A percentile compares a stretch with the other conserved stretches of the same genome.
These are phyloP conservation scores for Clohesyomyces aquaticus DNA, from an alignment of 495 filamentous ascomycete species.

Conservation along the genomic window DNA sequence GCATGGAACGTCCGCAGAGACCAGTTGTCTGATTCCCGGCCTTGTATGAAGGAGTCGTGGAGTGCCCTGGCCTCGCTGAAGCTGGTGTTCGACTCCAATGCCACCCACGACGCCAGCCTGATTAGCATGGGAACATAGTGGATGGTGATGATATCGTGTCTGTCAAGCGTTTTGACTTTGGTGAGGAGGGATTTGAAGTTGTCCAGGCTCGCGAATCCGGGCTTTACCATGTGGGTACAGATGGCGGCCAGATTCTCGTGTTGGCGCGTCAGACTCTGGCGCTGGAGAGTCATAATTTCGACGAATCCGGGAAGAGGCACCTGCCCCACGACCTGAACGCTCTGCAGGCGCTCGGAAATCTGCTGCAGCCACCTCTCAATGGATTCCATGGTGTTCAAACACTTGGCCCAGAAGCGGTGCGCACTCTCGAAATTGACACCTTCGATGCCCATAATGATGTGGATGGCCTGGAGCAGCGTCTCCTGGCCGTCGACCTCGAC, in stretches of 20 bases:
- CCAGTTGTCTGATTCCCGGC: constrained; percentile 69
- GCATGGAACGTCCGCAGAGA: constrained; percentile 73
- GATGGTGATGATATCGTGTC: constrained; percentile 69
- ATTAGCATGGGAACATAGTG: constrained; percentile 78
- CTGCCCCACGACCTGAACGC: constrained; percentile 68
- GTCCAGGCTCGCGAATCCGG: constrained; percentile 64
- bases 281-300: constrained; percentile 75
- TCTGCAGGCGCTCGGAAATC: constrained; percentile 71
- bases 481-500: constrained; percentile 50
- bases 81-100: constrained; percentile 23
- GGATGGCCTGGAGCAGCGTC: constrained; percentile 52
- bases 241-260: constrained; percentile 86
- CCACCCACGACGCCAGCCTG: constrained; percentile 17
- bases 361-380: constrained; percentile 73
- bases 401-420: constrained; percentile 64
- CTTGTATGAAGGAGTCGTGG: constrained; percentile 65
- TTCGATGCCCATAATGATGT: constrained; percentile 19
- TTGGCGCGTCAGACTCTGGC: constrained; percentile 73
- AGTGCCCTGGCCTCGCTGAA: constrained; percentile 69
- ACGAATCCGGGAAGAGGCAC: constrained; percentile 59
- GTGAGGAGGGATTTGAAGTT: constrained; percentile 74
- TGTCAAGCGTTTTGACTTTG: constrained; percentile 67
- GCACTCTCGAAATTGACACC: constrained; percentile 27
- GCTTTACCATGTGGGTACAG: constrained; percentile 74
- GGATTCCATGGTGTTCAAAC: constrained; percentile 69